These are phyloP conservation scores for Kernera saxatilis DNA, from an alignment of 345 rosid genomes.

Conservation along the genomic window DNA sequence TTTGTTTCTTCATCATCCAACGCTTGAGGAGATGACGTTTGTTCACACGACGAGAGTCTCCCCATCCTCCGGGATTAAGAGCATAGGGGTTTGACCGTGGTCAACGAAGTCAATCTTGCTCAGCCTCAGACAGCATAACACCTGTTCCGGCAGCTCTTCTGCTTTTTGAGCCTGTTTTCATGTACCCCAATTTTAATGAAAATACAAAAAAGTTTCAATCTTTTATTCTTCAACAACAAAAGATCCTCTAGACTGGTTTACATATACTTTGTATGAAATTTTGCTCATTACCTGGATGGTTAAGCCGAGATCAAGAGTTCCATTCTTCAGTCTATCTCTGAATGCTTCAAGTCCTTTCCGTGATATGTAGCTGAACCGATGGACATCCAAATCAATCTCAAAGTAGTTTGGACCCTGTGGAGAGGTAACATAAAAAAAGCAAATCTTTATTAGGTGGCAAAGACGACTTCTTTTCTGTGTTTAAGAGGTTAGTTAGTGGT, in stretches of 20 bases:
- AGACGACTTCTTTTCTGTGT: background rate
- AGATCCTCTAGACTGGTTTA: background rate
- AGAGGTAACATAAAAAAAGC: background rate
- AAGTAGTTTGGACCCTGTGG: constrained; percentile 81
- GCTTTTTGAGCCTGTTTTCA: constrained; percentile 75
- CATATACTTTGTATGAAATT: background rate
- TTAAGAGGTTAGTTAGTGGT: background rate
- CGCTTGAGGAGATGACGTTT: background rate
- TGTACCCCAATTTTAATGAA: background rate
- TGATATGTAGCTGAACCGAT: constrained; percentile 87
- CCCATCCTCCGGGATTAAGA: constrained; percentile 43
- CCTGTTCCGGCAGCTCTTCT: constrained; percentile 88
- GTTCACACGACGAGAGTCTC: constrained; percentile 19
- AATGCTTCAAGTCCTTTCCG: constrained; percentile 90
- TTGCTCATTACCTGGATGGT: constrained; percentile 70
- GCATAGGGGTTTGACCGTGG: constrained; percentile 64
- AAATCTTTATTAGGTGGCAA: background rate
- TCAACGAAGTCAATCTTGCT: constrained; percentile 79
- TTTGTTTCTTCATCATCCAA: constrained; percentile 20
- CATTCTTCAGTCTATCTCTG: constrained; percentile 68
- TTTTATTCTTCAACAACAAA: background rate
- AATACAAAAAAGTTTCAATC: background rate
- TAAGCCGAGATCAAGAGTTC: constrained; percentile 74
- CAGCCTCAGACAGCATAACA: constrained; percentile 73
- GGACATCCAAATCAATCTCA: constrained; percentile 91